Base-by-base conservation (phyloP, 2,329 filamentous ascomycete genomes). In the Parascedosporium putredinis region DNA sequence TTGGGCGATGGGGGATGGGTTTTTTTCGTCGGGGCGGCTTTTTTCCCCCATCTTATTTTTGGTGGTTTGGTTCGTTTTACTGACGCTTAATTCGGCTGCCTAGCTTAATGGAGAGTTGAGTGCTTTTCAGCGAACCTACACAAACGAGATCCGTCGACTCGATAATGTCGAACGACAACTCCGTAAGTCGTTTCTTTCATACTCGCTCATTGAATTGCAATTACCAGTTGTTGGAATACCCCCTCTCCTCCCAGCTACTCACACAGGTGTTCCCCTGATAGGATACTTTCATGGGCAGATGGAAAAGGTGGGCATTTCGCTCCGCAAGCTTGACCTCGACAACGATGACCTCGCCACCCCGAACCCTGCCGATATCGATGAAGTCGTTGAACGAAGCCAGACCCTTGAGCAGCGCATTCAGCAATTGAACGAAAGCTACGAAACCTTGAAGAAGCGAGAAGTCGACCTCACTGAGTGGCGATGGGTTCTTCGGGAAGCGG, bases 81-180 rank as follows among this genome's bases (percentile, higher is more conserved):
- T 50, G 51, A 51, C 62, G 58, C 50, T 49, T 14, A 31, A n/a
- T 52, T 56, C 22, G 55, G 50, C 23, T 36, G 38, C 52, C 52
- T 60, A 96, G 90, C 82, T 98, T 62, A 98, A 98, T 68, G 81
- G 87, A 56, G 85, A 95, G 52, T 85, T 88, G 55, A 93, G 84
- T 59, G 91, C 93, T 59, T 98, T 98, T 67, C 94, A 98, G 69
- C 79, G 93, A 52, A 96, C 91, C 47, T 98, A 95, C 59, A 98
- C 93, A 16, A 90, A 95, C 63, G 93, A 98, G 71, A 97, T 98
- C 58, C 84, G 94, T 63, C 83, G 93, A 55, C 82, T 98, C 53
- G 93, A 98, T 68, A 98, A 98, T 76, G 89, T 97, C 55, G 93
- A 98, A 72, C 82, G 93, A 64, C 93, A 98, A 69, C 83, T 98